Conservation (phyloP, 305 asterid genomes). For the Nicotiana rustica region DNA sequence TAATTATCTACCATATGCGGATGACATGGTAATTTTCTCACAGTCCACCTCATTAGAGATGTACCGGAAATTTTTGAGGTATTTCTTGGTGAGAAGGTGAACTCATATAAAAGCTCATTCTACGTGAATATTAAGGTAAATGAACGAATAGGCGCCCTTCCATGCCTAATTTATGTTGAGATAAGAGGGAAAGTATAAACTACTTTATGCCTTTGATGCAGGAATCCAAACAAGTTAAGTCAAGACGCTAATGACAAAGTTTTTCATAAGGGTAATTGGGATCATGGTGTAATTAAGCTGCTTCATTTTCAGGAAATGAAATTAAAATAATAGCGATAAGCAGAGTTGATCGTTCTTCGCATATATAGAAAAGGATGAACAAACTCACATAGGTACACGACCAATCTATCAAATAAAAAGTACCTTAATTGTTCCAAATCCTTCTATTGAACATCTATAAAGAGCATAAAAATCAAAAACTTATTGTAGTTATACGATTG, state of each 20-base stretch:
- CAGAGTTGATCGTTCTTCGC: neutral
- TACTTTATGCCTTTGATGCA: neutral
- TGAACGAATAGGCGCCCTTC: neutral
- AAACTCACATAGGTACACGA: neutral
- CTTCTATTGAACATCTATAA: neutral
- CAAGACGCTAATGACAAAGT: neutral
- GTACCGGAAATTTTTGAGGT: neutral
- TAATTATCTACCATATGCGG: neutral
- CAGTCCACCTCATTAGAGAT: neutral
- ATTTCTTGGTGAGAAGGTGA: neutral
- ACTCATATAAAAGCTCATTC: neutral
- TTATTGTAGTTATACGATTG: neutral
- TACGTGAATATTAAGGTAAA: no score
- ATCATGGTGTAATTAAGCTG: neutral
- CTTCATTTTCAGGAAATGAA: neutral
- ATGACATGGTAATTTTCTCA: neutral
- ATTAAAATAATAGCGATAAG: neutral
- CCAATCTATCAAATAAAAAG: neutral
- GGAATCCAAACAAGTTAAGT: neutral
- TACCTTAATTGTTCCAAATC: neutral
- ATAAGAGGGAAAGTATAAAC: no score
- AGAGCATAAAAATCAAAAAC: neutral
- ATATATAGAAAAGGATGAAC: neutral
- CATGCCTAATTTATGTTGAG: neutral
- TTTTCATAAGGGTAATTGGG: no score